phyloP scores from a whole-genome alignment of 2,329 filamentous ascomycete species.

The Claviceps sorghi region DNA sequence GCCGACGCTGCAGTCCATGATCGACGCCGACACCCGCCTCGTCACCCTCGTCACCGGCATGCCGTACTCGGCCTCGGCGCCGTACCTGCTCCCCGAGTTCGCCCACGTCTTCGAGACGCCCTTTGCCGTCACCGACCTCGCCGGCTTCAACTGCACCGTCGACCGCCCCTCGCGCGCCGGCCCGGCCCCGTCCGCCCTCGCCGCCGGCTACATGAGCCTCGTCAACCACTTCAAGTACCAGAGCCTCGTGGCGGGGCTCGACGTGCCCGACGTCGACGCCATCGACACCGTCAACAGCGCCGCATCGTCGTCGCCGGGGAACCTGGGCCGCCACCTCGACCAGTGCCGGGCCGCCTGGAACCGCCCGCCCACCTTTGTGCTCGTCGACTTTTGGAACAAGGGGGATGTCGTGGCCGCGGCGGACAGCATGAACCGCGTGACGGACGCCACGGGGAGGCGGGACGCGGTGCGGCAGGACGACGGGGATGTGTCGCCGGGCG shows the following conservation, averaged over 20 bases:
- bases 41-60: slow-evolving; percentile 54
- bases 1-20: slow-evolving; percentile 60
- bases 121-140: slow-evolving; percentile 46
- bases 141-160: slow-evolving; percentile 58
- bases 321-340: slow-evolving; percentile 37
- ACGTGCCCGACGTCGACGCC: slow-evolving; percentile 45
- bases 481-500: slow-evolving; percentile 4
- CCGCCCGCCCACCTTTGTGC: slow-evolving; percentile 52
- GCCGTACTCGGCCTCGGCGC: slow-evolving; percentile 24
- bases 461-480: background rate
- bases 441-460: slow-evolving; percentile 18
- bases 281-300: slow-evolving; percentile 53
- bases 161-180: slow-evolving; percentile 45
- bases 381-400: slow-evolving; percentile 69
- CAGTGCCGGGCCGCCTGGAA: slow-evolving; percentile 44
- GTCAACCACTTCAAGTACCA: slow-evolving; percentile 71
- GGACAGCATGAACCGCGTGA: slow-evolving; percentile 50
- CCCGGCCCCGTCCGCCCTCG: slow-evolving; percentile 36
- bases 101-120: slow-evolving; percentile 57
- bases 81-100: slow-evolving; percentile 51
- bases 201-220: slow-evolving; percentile 49
- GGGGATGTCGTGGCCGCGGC: slow-evolving; percentile 55
- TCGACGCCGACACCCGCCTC: slow-evolving; percentile 47
- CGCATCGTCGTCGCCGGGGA: slow-evolving; percentile 35
- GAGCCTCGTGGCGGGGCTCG: slow-evolving; percentile 35